Evolutionary conservation across 1,284 basidiomycete genomes (phyloP).

Genomic region (Trichosporon asahii): DNA sequence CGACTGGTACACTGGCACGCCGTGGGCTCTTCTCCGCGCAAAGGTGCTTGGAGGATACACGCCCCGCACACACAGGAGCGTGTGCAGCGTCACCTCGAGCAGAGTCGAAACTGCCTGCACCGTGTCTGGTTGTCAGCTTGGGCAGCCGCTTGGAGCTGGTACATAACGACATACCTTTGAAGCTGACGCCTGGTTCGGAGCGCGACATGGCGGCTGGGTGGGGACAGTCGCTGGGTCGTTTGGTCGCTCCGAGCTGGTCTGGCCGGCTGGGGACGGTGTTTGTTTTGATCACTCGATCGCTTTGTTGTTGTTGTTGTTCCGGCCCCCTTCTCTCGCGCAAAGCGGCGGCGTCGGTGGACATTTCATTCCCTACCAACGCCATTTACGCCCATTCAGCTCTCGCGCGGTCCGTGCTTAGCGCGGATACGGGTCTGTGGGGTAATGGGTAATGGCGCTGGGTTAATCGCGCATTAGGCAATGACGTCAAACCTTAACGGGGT

Average conservation of each 20-base stretch:
- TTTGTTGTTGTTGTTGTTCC: not conserved
- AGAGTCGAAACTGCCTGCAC: slow-evolving; percentile 42
- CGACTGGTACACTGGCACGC: slow-evolving; percentile 84
- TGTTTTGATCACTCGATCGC: not conserved
- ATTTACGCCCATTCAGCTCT: not conserved
- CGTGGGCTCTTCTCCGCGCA: slow-evolving; percentile 78
- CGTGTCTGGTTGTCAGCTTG: slow-evolving; percentile 32
- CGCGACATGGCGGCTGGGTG: not conserved
- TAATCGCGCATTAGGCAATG: not conserved
- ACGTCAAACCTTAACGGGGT: not conserved
- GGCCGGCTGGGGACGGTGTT: no score
- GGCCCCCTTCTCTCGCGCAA: no score
- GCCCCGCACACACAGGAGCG: slow-evolving; percentile 81
- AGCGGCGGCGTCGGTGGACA: no score
- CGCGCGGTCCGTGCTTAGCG: not conserved
- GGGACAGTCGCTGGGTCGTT: not conserved
- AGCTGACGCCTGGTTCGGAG: slow-evolving; percentile 15
- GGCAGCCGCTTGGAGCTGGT: no score
- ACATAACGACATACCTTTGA: slow-evolving; percentile 14
- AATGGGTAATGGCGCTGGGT: no score
- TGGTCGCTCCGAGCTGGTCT: not conserved
- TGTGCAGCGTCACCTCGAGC: slow-evolving; percentile 86
- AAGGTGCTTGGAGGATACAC: slow-evolving; percentile 88
- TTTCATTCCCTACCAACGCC: not conserved
- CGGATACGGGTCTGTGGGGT: not conserved